Conservation (phyloP, 208 protist species). For the Endotrypanum monterogeii region DNA sequence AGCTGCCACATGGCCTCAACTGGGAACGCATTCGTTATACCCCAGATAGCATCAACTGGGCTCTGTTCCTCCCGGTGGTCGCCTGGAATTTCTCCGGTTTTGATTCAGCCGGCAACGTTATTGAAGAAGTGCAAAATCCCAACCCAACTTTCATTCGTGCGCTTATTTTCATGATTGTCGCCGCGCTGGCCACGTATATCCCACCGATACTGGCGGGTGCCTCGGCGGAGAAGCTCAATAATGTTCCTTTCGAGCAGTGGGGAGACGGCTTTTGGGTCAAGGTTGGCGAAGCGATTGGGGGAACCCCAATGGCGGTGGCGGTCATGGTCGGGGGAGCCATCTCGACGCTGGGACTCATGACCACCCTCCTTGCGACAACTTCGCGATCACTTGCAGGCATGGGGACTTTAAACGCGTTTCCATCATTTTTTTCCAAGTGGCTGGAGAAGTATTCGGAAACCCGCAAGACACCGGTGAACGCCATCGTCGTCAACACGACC, state of each 20-base stretch:
- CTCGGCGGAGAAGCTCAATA: conserved; percentile 50
- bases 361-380: conserved; percentile 83
- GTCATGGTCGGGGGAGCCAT: conserved; percentile 85
- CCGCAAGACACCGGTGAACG: conserved; percentile 73
- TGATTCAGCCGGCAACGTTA: conserved; percentile 88
- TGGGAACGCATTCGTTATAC: conserved; percentile 74
- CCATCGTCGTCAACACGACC: conserved; percentile 77
- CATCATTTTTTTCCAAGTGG: conserved; percentile 67
- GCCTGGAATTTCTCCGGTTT: conserved; percentile 93
- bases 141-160: conserved; percentile 85
- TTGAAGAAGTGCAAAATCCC: conserved; percentile 88
- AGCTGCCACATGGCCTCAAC: conserved; percentile 79
- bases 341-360: conserved; percentile 86
- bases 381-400: conserved; percentile 87
- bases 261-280: conserved; percentile 88
- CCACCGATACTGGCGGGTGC: conserved; percentile 83
- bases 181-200: conserved; percentile 80
- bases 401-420: conserved; percentile 85
- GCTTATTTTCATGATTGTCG: conserved; percentile 81
- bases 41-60: conserved; percentile 79
- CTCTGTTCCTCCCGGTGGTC: conserved; percentile 84
- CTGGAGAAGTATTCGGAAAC: conserved; percentile 53
- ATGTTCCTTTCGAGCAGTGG: conserved; percentile 76
- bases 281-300: conserved; percentile 84
- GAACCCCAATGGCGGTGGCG: conserved; percentile 61